A percentile compares a stretch with the other conserved stretches of the same genome.
Conservation (phyloP, 2,329 filamentous ascomycete genomes). For the Hypoxylon sp. region DNA sequence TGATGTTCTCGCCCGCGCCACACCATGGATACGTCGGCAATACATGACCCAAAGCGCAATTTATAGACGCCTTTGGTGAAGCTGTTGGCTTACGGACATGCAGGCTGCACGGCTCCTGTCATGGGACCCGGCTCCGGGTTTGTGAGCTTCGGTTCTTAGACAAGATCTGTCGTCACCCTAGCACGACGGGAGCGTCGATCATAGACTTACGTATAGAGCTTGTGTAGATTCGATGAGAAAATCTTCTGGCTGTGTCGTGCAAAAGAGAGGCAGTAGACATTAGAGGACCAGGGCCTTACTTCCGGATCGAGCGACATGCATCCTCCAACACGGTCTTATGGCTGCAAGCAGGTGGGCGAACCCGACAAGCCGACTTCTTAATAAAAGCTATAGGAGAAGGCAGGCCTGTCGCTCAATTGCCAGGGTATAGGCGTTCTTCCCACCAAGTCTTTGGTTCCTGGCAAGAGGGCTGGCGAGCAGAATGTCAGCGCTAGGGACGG, state of each 20-base stretch:
- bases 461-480: constrained; percentile 32
- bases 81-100: constrained; percentile 34
- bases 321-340: constrained; percentile 45
- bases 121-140: constrained; percentile 40
- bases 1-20: constrained; percentile 41
- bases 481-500: constrained; percentile 39
- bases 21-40: constrained; percentile 38
- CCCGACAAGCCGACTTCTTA: constrained; percentile 44
- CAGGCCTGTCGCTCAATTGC: constrained; percentile 32
- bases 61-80: constrained; percentile 32
- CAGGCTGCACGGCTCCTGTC: constrained; percentile 36
- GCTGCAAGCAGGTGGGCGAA: constrained; percentile 45
- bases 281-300: constrained; percentile 40
- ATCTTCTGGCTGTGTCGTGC: constrained; percentile 30
- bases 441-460: constrained; percentile 42
- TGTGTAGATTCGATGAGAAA: constrained; percentile 33
- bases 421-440: constrained; percentile 35
- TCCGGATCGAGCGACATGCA: constrained; percentile 53
- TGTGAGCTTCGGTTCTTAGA: constrained; percentile 44
- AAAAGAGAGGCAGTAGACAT: constrained; percentile 37
- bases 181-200: constrained; percentile 43
- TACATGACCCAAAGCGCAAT: constrained; percentile 31
- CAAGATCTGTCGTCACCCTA: constrained; percentile 45
- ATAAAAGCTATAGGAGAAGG: constrained; percentile 33
- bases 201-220: constrained; percentile 33